Conservation (phyloP, 768 basidiomycete genomes). For the Psilocybe subaeruginosa region DNA sequence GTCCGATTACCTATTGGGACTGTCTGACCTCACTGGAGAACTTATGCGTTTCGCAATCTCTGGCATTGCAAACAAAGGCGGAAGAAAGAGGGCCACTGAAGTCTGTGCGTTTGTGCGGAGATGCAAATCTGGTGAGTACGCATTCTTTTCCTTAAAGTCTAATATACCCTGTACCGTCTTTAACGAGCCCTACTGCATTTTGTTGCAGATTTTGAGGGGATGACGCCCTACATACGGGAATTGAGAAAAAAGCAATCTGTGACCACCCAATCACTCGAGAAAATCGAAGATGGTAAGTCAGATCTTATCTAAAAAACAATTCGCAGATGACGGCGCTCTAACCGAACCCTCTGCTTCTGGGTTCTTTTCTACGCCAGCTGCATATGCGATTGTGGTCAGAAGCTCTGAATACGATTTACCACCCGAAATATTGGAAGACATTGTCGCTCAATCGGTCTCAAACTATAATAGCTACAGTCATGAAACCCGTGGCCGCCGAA, state of each 20-base stretch:
- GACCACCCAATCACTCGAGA: slow-evolving; percentile 85
- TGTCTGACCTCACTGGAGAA: slow-evolving; percentile 95
- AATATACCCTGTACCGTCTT: not conserved
- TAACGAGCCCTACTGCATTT: no score
- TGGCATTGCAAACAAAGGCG: slow-evolving; percentile 68
- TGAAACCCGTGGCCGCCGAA: slow-evolving; percentile 16
- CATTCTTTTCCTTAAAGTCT: not conserved
- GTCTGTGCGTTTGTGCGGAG: slow-evolving; percentile 73
- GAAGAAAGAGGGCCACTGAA: slow-evolving; percentile 60
- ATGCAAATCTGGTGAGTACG: slow-evolving; percentile 66
- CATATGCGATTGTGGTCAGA: slow-evolving; percentile 73
- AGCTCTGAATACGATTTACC: slow-evolving; percentile 75
- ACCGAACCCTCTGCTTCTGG: not conserved
- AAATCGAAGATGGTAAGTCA: slow-evolving; percentile 87
- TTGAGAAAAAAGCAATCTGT: slow-evolving; percentile 88
- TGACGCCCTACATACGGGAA: slow-evolving; percentile 70
- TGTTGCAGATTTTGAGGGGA: slow-evolving; percentile 69
- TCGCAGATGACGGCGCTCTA: no score
- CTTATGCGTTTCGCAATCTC: slow-evolving; percentile 96
- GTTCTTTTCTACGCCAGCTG: slow-evolving; percentile 43
- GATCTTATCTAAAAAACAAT: not conserved
- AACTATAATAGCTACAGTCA: slow-evolving; percentile 22
- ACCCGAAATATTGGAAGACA: slow-evolving; percentile 68
- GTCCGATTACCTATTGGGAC: slow-evolving; percentile 88
- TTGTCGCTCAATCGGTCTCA: slow-evolving; percentile 56